Base-by-base conservation (phyloP, 257 asterid species). In the Avicennia marina region DNA sequence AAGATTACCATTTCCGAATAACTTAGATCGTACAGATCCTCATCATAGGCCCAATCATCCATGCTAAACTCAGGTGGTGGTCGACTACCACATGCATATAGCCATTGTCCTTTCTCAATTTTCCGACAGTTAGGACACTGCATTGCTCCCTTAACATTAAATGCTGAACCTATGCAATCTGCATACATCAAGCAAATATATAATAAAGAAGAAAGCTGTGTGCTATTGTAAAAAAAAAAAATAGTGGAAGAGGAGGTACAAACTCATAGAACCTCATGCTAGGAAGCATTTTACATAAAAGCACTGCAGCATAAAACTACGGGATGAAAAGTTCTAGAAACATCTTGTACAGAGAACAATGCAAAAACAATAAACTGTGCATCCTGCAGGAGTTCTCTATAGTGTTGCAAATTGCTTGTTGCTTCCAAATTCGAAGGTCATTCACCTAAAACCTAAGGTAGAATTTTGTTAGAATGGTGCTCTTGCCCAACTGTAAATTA, bases 141-240 rank as follows among this genome's bases (percentile, higher is more conserved):
- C 98, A 93, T 93, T 58, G 90, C 86, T 63, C 97, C 98, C 78
- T 93, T 89, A n/a, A 69, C 51, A 67, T 93, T 93, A 71, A 93
- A 93, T 69, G 97, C 98, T 11, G 98, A 93, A 62, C 98, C 98
- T 55, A 93, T 93, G 86, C 98, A 93, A 82, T 89, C 98, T 93
- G 97, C 48, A 77, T 3, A 11, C 19, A 54, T 39, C 58, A 66
- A 19, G 22, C 54, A 70, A 47, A 38, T n/a, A 16, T 63, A 55
- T 6, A 16, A 34, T 43, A 17, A 66, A 60, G 45, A 65, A 59
- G 20, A 42, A 24, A 1, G 16, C 16, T 25, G 19, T 51, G 22
- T 24, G 40, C 31, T 10, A 20, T 29, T 25, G 42, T 16, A 58
- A 58, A n/a, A 13, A 15, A 43, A 38, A 39, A 47, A 24, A n/a